Base-by-base conservation (phyloP, 2,329 filamentous ascomycete genomes). In the Aspergillus hiratsukae region DNA sequence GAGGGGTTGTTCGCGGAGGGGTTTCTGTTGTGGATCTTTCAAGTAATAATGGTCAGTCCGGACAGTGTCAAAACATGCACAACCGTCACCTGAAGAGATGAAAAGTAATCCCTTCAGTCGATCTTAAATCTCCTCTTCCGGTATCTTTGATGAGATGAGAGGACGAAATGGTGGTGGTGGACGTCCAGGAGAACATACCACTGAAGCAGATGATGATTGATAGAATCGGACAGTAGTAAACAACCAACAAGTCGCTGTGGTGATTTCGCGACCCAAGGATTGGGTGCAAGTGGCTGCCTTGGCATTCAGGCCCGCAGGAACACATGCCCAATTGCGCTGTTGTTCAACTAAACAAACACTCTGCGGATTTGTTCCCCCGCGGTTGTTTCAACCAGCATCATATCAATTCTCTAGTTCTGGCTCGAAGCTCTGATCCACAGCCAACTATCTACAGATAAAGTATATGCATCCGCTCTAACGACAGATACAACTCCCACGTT, bases 181-280 rank as follows among this genome's bases (percentile, higher is more conserved):
- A 50, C n/a, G 31, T 21, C 27, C 11, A 45, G 41, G 48, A 29
- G 37, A 40, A 51, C 45, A 51, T 43, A 41, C 49, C 52, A 28
- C 43, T 55, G 52, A 55, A 58, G 50, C 23, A 50, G 25, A 48
- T 10, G 9, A 29, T 51, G 53, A n/a, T 27, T 23, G 48, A 51
- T 37, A 21, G 40, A 21, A 17, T 31, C 23, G 37, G 51, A 28
- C 27, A 35, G 43, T 48, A 54, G 51, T 65, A 62, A 66, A 64
- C 61, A 64, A 63, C 53, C 50, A 57, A 52, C 56, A 58, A 58
- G 58, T 62, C 61, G 59, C 64, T 67, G 60, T 61, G 64, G 62
- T 64, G 63, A 65, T 61, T 63, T 63, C 52, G 58, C 57, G 59
- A 62, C 55, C 55, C 58, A 56, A 58, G 54, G 57, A 58, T 53